Base-by-base conservation (phyloP, 371 early-diverging fungal genomes). In the Syncephalastrum sp. region DNA sequence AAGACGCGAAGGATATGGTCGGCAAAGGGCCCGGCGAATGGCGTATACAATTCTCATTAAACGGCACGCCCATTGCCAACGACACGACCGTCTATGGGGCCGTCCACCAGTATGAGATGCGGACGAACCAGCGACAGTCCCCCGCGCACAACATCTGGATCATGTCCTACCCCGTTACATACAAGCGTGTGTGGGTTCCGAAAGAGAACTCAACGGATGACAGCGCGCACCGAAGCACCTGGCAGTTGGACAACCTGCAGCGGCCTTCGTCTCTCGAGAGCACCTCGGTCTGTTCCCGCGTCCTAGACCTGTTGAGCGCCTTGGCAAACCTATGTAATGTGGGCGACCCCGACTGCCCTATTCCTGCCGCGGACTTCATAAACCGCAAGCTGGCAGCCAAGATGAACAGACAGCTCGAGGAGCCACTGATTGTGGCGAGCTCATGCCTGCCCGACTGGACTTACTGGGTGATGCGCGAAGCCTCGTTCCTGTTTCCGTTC, bases 401-500 rank as follows among this genome's bases (percentile, higher is more conserved):
- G 67, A 72, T 93, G 45, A 85, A 82, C 24, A 84, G 92, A 2
- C 95, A 95, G 57, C 63, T 96, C 21, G 88, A 91, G 65, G 95
- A 95, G 53, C 91, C 93, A 1, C 77, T 95, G 27, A 88, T 94
- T 57, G 94, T 94, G 0, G 92, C 91, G 2, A 87, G 91, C 49
- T 71, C 82, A 7, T 88, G 90, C 42, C 72, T 93, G 13, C 97
- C 97, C 0, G 41, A 55, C 17, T 96, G 97, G 97, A 82, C 87
- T 15, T 65, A 75, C 14, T 68, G 81, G 53, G 53, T 96, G 2
- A 82, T 87, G 50, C 65, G 63, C 17, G 71, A 85, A n/a, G 86
- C 84, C 19, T 85, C 89, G 0, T 95, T 93, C 69, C 62, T 96
- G 57, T 81, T 95, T 38, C 89, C 92, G 1, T 93, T 97, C 57